Base-by-base conservation (phyloP, 2,329 filamentous ascomycete genomes). In the Cladorrhinum sp. region DNA sequence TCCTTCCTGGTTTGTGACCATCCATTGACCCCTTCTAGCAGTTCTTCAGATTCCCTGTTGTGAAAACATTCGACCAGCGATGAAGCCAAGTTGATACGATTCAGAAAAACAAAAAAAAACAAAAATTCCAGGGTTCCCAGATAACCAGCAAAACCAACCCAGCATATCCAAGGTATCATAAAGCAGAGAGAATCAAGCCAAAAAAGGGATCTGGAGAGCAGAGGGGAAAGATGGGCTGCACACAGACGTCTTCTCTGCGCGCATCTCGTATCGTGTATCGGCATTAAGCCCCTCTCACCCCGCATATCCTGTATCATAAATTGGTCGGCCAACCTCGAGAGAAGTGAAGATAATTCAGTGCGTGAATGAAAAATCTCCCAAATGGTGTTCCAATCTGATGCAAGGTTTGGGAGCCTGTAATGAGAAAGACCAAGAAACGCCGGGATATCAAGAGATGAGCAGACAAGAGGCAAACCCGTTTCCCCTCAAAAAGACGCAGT, bases 361-460 rank as follows among this genome's bases (percentile, higher is more conserved):
- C 25, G n/a, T n/a, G 49, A 68, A 67, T 63, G 68, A 70, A 72
- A 70, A 66, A 69, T 75, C 77, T 77, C 77, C 78, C 78, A 73
- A 76, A 76, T 76, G 75, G 75, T 76, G 70, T 73, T 75, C 75
- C 79, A 82, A 81, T 82, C 77, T 81, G 79, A 79, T 76, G 76
- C 78, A 71, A 62, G 62, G 64, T 59, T 18, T 66, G 70, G 73
- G 74, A 76, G 75, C 71, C 64, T 61, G 71, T 73, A 75, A 73
- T 73, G 71, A 71, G 68, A 69, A 71, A 72, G 68, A 72, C 41
- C 41, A 69, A 64, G 68, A 69, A 69, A 66, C 67, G 66, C 69
- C 68, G 64, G n/a, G 65, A 68, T 64, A 64, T 63, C 62, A 59
- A 67, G 55, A 67, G 55, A 45, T 57, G 58, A 60, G 59, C 57